Evolutionary conservation across 495 filamentous ascomycete genomes (phyloP), one percentile per base, ranked within the genome.

Genomic region (Cercophora newfieldiana): DNA sequence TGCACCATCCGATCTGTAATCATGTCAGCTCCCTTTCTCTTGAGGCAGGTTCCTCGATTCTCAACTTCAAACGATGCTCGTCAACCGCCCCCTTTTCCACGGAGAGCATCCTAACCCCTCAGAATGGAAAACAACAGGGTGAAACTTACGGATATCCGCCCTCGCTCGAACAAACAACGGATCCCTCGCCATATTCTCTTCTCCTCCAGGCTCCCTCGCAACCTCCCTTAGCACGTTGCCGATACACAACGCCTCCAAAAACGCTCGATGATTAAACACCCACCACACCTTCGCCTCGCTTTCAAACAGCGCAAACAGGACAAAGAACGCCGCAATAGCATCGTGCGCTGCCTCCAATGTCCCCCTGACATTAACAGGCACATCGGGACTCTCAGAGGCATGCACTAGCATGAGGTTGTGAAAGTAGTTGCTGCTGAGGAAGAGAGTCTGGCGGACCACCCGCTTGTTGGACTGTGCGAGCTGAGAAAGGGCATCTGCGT

Each of bases 361-460:
- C 30, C 82, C 86, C 14, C 83, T 75, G 2, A 89, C 75, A 69
- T 90, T 88, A n/a, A 87, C 84, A 3, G 86, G 86, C 5, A 86
- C 80, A 25, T 85, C 84, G 0, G 80, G 74, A 66, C 88, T 85
- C 64, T 86, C 87, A 47, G 84, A 82, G 1, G 83, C 83, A 62
- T 90, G 85, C 12, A 91, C 79, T 1, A 90, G 78, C 87, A 90
- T 91, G 14, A 92, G 77, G 71, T 89, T 90, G 71, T 92, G 89
- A 74, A 83, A 90, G 72, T 91, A 91, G 62, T 91, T 90, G 65
- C 83, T 87, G 14, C 83, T 86, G 24, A 91, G 75, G 65, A 91
- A 91, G 14, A 92, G 75, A 31, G 87, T 89, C 71, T 91, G 89
- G 10, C 88, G 78, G 16, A 88, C 86, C 2, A 83, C 77, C 3